phyloP scores from a whole-genome alignment of 371 early-diverging fungal genomes.

The Zancudomyces culisetae region DNA sequence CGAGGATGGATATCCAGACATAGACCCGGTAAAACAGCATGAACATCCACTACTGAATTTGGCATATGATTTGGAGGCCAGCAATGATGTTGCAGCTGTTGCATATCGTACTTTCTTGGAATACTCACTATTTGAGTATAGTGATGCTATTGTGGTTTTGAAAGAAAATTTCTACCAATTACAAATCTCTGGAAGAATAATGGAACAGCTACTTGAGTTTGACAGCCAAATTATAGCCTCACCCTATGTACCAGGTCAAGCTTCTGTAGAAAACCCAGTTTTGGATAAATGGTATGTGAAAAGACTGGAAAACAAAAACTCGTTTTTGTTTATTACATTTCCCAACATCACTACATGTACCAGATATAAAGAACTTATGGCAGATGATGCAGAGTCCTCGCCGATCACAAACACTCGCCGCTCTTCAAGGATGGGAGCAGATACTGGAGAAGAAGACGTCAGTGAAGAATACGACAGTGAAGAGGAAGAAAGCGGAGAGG shows the following conservation, averaged over 20 bases:
- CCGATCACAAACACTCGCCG: no score
- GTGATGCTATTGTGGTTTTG: slow-evolving; percentile 20
- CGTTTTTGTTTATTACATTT: slow-evolving; percentile 21
- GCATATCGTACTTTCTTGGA: slow-evolving; percentile 21
- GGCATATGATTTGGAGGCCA: slow-evolving; percentile 16
- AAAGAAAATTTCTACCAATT: slow-evolving; percentile 23
- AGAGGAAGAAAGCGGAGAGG: no score
- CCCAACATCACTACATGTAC: slow-evolving; percentile 6
- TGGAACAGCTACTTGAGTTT: slow-evolving; percentile 14
- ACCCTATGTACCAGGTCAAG: slow-evolving; percentile 15
- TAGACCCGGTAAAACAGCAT: background rate
- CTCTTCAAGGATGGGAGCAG: no score
- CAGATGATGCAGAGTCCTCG: no score
- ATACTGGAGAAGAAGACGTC: no score
- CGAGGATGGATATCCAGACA: background rate
- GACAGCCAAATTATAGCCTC: slow-evolving; percentile 10
- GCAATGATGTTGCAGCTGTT: slow-evolving; percentile 21
- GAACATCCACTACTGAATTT: slow-evolving; percentile 13
- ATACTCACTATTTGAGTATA: slow-evolving; percentile 20
- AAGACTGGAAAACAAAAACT: slow-evolving; percentile 19
- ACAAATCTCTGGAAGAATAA: slow-evolving; percentile 18
- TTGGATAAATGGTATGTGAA: slow-evolving; percentile 25
- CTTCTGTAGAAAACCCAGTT: slow-evolving; percentile 12
- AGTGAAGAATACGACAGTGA: no score
- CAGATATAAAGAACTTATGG: background rate